Percentiles rank a stretch among this genome's conserved stretches.
Evolutionary conservation across 1,284 basidiomycete species (phyloP).

Genomic region (Apiotrichum laibachii): DNA sequence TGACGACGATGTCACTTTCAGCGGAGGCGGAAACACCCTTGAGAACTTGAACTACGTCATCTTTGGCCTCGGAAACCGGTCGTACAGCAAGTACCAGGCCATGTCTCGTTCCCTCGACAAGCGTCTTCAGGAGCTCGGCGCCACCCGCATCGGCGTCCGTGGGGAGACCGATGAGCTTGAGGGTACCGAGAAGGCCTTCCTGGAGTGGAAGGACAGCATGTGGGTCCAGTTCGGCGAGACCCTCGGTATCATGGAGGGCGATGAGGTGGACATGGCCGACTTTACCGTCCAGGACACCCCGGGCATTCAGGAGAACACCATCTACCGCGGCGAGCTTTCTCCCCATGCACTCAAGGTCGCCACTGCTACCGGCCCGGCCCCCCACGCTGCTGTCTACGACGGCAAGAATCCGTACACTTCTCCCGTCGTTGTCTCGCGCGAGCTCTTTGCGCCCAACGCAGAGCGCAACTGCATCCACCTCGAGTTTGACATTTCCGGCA

Average conservation of each 20-base stretch:
- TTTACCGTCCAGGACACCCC: slow-evolving; percentile 80
- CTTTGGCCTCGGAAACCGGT: slow-evolving; percentile 91
- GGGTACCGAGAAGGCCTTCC: slow-evolving; percentile 99
- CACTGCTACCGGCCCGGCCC: slow-evolving; percentile 43
- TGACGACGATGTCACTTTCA: slow-evolving; percentile 82
- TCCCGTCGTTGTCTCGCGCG: slow-evolving; percentile 70
- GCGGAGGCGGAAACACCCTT: slow-evolving; percentile 61
- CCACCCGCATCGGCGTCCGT: slow-evolving; percentile 77
- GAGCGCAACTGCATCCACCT: slow-evolving; percentile 92
- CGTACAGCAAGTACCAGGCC: slow-evolving; percentile 93
- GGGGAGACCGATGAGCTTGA: slow-evolving; percentile 99
- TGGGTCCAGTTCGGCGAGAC: slow-evolving; percentile 79
- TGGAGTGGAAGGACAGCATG: slow-evolving; percentile 99
- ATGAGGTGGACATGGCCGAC: slow-evolving; percentile 91
- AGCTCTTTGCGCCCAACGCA: slow-evolving; percentile 72
- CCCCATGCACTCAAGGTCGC: slow-evolving; percentile 67
- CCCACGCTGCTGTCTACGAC: slow-evolving; percentile 60
- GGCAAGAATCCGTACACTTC: slow-evolving; percentile 95
- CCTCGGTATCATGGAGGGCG: slow-evolving; percentile 90
- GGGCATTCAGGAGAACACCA: slow-evolving; percentile 71
- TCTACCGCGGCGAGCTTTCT: slow-evolving; percentile 87
- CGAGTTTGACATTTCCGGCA: slow-evolving; percentile 90
- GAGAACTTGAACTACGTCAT: slow-evolving; percentile 91
- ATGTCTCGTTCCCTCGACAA: slow-evolving; percentile 79
- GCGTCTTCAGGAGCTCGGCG: slow-evolving; percentile 75